phyloP scores from a whole-genome alignment of 176 grass and related monocot genomes.

The Alopecurus myosuroides region DNA sequence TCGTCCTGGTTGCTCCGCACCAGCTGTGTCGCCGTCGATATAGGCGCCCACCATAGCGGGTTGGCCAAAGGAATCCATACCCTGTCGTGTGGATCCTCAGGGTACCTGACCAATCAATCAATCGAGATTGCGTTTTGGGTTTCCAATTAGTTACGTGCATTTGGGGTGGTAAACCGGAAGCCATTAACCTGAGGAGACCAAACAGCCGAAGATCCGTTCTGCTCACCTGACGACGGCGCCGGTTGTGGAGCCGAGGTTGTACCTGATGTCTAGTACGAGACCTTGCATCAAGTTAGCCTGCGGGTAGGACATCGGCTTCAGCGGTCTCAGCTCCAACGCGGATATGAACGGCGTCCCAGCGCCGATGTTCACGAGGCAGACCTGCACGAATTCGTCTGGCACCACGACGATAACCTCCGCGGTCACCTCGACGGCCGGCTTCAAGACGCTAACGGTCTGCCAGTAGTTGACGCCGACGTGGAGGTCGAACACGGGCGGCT shows the following conservation, averaged over 20 bases:
- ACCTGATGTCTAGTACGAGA: not conserved
- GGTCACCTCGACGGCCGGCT: rapidly evolving
- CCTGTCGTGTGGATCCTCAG: constrained; percentile 31
- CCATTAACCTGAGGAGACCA: too few species aligned
- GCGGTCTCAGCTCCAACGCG: constrained; percentile 42
- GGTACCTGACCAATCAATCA: constrained; percentile 38
- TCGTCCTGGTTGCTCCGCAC: not conserved
- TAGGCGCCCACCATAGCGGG: too few species aligned
- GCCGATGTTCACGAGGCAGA: constrained; percentile 54
- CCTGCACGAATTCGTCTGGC: constrained; percentile 13
- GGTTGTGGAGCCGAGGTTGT: constrained; percentile 18
- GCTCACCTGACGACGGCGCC: not conserved
- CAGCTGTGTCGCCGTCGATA: constrained; percentile 27
- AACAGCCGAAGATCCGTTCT: not conserved
- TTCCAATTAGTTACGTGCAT: too few species aligned
- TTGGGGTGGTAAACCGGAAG: too few species aligned
- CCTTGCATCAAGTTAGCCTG: not conserved
- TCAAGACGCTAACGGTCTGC: constrained; percentile 26
- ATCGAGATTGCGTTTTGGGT: too few species aligned
- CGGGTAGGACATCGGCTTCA: constrained; percentile 23
- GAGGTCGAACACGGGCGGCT: constrained; percentile 38
- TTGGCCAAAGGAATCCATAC: not conserved
- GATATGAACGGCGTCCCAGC: constrained; percentile 62
- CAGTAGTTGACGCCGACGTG: constrained; percentile 52
- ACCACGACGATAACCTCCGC: constrained; percentile 24